Base-by-base conservation (phyloP, 306 rosid genomes). In the Begonia masoniana region DNA sequence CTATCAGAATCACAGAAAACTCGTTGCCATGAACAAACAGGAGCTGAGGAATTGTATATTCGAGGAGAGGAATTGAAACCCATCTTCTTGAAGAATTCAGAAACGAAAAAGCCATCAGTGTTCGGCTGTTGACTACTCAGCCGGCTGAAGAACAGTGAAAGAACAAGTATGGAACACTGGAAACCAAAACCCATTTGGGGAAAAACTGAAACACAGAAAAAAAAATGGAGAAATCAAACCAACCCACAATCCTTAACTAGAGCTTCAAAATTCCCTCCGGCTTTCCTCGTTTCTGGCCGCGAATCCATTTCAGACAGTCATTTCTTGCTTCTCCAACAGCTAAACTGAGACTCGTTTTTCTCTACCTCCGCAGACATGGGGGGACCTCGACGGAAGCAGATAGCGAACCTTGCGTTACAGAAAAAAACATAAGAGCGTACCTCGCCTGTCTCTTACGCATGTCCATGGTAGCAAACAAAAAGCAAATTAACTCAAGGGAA, bases 1-100 rank as follows among this genome's bases (percentile, higher is more conserved):
- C 62, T 58, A 6, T 52, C 69, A 13, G 49, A 49, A 15, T 87
- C 95, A 75, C 96, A 86, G 50, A 60, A 64, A 43, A 87, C 85
- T 52, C 88, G 87, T 58, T 63, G 69, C 96, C 87, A 83, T 52
- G 95, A 74, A 67, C 99, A 92, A 55, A 79, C 78, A 35, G 85
- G 75, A 64, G 70, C 58, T 54, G 96, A 81, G 50, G 72, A 82
- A 69, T 86, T 76, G 76, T 72, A 66, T 62, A 23, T 56, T 50
- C 70, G 57, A 7, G 94, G 71, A 15, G 79, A 59, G 41, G 61
- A 2, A 3, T 31, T 31, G 39, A 61, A 60, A 16, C 68, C 64
- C 95, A 79, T 77, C 36, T 74, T 67, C 72, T 71, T 62, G 41
- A 81, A 68, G 64, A 92, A 86, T 62, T 74, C 85, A 59, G 85